Base-by-base conservation (phyloP, 139 green algal genomes). In the Nannochloris sp. region DNA sequence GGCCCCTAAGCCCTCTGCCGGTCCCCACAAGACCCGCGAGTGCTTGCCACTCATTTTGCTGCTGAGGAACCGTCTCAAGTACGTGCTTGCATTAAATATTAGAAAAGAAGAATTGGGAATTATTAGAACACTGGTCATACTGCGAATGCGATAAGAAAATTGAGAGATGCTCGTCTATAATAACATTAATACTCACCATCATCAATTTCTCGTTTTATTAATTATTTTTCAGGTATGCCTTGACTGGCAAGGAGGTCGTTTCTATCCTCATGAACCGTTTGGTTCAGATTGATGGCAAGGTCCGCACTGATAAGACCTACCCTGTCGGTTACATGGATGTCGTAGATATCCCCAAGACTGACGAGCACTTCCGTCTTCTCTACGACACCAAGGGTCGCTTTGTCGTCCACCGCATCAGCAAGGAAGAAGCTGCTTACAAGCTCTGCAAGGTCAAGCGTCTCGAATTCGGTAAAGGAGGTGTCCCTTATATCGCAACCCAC, bases 331-430 rank as follows among this genome's bases (percentile, higher is more conserved):
- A 97, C 88, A 97, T 98, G 95, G 93, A 99, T 67, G 91, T 98
- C 12, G 81, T 99, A 15, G 70, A 84, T 55, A 93, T 99, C 60
- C 86, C 93, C 42, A 99, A 99, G 89, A 98, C 92, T 6, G 75
- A 89, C 67, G 85, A 90, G 77, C 67, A 86, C 70, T 92, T 85
- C 78, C 81, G 93, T 55, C 73, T 99, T 67, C 73, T 99, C 39
- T 97, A 96, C 65, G 95, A 99, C 79, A 77, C 78, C 76, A 99
- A 99, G 88, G 95, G 95, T 36, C 90, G 95, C 71, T 99, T 98
- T 78, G 89, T 96, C 32, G 81, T 95, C 47, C 95, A 99, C 85
- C 84, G 91, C 81, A 98, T 99, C 84, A 87, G 55, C 34, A 77
- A 77, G 30, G 91, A 97, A 76, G 94, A 99, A 86, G 87, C 89